Evolutionary conservation across 306 rosid genomes (phyloP).

Genomic region (Rosa chinensis): DNA sequence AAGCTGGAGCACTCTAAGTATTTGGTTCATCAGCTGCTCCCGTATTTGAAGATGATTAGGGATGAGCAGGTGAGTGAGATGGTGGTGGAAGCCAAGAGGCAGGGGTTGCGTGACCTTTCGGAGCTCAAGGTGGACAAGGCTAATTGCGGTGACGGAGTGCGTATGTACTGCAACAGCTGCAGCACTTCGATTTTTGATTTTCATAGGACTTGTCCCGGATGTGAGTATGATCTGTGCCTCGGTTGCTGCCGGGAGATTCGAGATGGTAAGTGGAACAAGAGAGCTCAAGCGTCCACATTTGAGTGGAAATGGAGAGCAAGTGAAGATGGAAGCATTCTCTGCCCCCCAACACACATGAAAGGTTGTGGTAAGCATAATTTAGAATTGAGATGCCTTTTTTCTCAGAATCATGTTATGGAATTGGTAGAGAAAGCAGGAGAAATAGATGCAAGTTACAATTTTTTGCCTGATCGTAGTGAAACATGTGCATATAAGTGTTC

Average conservation of each 20-base stretch:
- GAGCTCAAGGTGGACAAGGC: not conserved
- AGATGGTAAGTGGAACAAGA: conserved; percentile 44
- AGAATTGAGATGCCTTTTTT: conserved; percentile 53
- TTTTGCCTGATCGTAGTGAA: conserved; percentile 20
- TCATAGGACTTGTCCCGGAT: conserved; percentile 69
- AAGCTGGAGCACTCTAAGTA: conserved; percentile 38
- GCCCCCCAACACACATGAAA: conserved; percentile 29
- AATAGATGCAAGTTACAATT: conserved; percentile 32
- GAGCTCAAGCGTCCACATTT: conserved; percentile 27
- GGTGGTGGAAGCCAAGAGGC: not conserved
- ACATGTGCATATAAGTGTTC: conserved; percentile 37
- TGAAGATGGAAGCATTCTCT: conserved; percentile 65
- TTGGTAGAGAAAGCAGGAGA: conserved; percentile 57
- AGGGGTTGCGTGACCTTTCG: not conserved
- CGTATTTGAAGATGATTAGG: conserved; percentile 50
- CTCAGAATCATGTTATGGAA: conserved; percentile 35
- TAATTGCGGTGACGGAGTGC: conserved; percentile 34
- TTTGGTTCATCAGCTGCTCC: conserved; percentile 60
- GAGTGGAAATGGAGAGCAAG: conserved; percentile 41
- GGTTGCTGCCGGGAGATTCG: conserved; percentile 76
- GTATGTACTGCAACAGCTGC: conserved; percentile 73
- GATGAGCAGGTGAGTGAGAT: conserved; percentile 66
- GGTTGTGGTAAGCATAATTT: conserved; percentile 51
- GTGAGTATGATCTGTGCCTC: conserved; percentile 75
- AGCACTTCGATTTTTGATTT: conserved; percentile 75